phyloP scores from a whole-genome alignment of 2,329 filamentous ascomycete genomes.

The Rhynchosporium agropyri region DNA sequence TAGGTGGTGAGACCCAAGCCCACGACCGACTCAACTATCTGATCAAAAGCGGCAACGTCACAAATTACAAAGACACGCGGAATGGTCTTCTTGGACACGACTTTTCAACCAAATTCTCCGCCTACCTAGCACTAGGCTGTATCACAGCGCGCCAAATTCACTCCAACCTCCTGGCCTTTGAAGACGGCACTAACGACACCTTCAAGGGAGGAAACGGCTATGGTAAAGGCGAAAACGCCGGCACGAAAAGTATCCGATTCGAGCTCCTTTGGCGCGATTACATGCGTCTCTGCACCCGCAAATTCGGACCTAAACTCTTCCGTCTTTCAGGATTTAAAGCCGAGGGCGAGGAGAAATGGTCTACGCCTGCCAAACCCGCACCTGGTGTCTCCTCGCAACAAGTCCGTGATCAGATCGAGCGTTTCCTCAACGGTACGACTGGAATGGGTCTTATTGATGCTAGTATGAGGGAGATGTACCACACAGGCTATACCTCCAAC shows the following conservation, averaged over 20 bases:
- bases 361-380: constrained; percentile 29
- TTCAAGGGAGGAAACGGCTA: constrained; percentile 49
- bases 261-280: constrained; percentile 82
- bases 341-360: constrained; percentile 45
- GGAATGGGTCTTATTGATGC: constrained; percentile 80
- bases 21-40: constrained; percentile 62
- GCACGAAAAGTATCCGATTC: constrained; percentile 69
- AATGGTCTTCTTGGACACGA: constrained; percentile 72
- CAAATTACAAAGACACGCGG: constrained; percentile 68
- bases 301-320: constrained; percentile 69
- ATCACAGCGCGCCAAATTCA: constrained; percentile 75
- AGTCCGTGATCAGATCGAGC: constrained; percentile 52
- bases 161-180: constrained; percentile 65
- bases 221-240: constrained; percentile 70
- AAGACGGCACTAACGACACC: constrained; percentile 57
- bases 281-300: constrained; percentile 74
- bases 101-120: constrained; percentile 76
- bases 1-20: constrained; percentile 66
- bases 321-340: constrained; percentile 62
- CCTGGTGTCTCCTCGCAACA: constrained; percentile 44
- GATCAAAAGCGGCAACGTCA: constrained; percentile 61
- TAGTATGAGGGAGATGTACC: constrained; percentile 70
- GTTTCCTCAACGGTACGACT: constrained; percentile 68
- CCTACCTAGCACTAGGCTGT: constrained; percentile 71
- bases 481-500: constrained; percentile 79